Evolutionary conservation across 257 asterid species (phyloP).

Genomic region (Solanum peruvianum): DNA sequence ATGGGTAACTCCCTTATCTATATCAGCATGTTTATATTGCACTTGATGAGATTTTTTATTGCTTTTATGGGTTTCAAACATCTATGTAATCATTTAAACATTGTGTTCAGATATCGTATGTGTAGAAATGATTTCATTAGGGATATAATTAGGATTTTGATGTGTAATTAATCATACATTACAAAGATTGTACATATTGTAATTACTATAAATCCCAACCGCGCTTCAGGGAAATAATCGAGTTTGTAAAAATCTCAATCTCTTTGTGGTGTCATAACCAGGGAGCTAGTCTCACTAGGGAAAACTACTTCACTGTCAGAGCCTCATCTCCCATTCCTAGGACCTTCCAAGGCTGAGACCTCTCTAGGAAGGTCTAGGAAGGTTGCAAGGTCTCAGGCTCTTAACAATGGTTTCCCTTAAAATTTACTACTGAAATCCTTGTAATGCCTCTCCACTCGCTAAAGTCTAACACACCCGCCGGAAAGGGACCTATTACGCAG

Average conservation of each 20-base stretch:
- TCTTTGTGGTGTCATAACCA: background rate
- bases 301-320: background rate
- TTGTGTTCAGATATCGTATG: background rate
- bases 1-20: slow-evolving; percentile 43
- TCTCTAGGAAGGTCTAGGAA: background rate
- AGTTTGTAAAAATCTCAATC: background rate
- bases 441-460: background rate
- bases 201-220: background rate
- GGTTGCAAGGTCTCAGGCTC: background rate
- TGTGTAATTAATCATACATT: background rate
- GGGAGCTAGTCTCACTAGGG: background rate
- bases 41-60: background rate
- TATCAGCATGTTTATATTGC: background rate
- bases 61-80: background rate
- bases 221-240: background rate
- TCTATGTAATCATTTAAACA: background rate
- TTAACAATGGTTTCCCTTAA: background rate
- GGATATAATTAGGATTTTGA: background rate
- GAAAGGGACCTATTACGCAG: background rate
- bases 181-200: background rate
- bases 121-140: background rate
- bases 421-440: background rate
- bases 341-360: background rate
- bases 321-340: background rate
- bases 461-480: background rate